Conservation (phyloP, 805 yeast species). For the Lipomyces yamanashiensis region DNA sequence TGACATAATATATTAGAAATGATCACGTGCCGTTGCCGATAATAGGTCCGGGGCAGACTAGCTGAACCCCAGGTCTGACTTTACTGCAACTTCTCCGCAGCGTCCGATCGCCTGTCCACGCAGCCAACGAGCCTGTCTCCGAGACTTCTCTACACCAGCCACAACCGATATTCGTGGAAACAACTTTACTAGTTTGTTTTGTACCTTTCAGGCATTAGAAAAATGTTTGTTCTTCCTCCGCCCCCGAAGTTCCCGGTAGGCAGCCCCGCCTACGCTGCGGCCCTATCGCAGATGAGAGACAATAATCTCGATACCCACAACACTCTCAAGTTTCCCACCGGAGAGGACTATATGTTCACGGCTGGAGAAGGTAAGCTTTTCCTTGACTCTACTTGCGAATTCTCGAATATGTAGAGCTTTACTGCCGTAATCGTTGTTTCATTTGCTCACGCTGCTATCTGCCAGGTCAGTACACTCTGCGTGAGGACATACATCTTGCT, state of each 20-base stretch:
- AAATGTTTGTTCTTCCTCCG: conserved; percentile 45
- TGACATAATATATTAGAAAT: neutral
- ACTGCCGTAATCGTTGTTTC: neutral
- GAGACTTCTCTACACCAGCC: too few species aligned
- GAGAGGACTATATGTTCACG: conserved; percentile 38
- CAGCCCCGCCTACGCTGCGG: conserved; percentile 37
- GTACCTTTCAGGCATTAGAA: neutral
- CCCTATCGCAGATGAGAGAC: conserved; percentile 32
- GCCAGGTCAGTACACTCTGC: conserved; percentile 35
- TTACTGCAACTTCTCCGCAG: conserved; percentile 4
- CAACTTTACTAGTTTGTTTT: too few species aligned
- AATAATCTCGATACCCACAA: conserved; percentile 36
- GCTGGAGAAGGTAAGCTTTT: conserved; percentile 44
- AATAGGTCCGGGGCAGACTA: neutral
- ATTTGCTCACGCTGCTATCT: neutral
- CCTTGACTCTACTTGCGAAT: neutral
- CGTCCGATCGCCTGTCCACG: conserved; percentile 1
- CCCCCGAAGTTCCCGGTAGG: conserved; percentile 43
- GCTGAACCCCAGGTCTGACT: conserved; percentile 6
- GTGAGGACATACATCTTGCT: conserved; percentile 42
- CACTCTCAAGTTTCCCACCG: conserved; percentile 36
- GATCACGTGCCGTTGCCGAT: neutral
- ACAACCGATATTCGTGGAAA: too few species aligned
- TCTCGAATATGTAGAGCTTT: neutral
- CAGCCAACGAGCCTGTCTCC: too few species aligned